These are phyloP conservation scores for Hymenoscyphus fraxineus DNA, from an alignment of 2,329 filamentous ascomycete species.

Conservation along the genomic window DNA sequence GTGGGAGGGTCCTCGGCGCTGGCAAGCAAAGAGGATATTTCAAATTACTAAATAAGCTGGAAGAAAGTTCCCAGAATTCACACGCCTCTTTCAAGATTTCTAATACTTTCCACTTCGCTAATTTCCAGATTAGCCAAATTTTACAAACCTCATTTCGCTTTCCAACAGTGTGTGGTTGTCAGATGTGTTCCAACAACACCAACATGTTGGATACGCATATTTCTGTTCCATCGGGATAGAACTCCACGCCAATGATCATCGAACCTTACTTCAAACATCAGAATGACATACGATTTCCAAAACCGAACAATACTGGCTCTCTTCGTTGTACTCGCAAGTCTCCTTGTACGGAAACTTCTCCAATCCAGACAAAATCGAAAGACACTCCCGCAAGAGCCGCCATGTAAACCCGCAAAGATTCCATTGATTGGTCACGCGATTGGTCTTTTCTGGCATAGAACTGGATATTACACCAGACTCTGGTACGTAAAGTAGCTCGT, in stretches of 20 bases:
- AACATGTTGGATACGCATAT: background rate
- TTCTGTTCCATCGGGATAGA: background rate
- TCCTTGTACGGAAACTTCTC: background rate
- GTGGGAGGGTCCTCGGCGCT: no score
- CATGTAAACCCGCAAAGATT: background rate
- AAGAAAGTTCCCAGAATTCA: no score
- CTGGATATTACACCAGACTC: constrained; percentile 2
- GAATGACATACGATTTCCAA: background rate
- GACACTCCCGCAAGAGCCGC: background rate
- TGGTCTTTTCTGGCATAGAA: background rate
- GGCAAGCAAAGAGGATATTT: no score
- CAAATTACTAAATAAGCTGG: no score
- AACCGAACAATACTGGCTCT: background rate
- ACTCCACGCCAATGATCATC: background rate
- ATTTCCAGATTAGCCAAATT: no score
- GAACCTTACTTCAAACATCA: background rate
- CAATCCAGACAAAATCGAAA: background rate
- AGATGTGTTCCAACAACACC: background rate
- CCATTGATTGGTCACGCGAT: background rate
- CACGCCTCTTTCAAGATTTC: no score
- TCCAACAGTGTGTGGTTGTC: background rate
- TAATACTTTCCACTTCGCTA: no score
- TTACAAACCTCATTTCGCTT: no score
- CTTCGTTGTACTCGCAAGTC: background rate
- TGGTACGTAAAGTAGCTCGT: background rate